Base-by-base conservation (phyloP, 2,329 filamentous ascomycete species). In the Colletotrichum paranaense region DNA sequence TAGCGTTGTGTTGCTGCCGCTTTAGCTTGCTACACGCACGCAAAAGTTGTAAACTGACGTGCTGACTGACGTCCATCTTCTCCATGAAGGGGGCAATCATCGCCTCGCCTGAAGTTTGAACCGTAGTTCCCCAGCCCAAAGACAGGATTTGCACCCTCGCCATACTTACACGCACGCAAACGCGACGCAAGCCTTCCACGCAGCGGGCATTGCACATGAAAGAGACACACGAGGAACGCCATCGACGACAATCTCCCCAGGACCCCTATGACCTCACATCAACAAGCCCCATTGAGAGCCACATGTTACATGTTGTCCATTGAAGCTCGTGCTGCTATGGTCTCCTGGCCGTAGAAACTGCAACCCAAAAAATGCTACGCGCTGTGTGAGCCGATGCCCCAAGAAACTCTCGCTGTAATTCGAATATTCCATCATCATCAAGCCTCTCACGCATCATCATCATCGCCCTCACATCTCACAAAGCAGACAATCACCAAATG, bases 261-360 rank as follows among this genome's bases (percentile, higher is more conserved):
- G 67, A 73, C 67, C 70, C 70, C 60, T 73, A 73, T 73, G 67
- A 70, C 67, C 70, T 73, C 70, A 73, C 67, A 60, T 49, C 55
- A 56, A 49, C 5, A 28, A 38, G 35, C 26, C 38, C 30, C 38
- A 52, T 52, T 26, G 42, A 26, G 49, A 49, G 59, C 26, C 38
- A 28, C 30, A 30, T 38, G 11, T 42, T 42, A 42, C 38, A 42
- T 49, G 24, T 58, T n/a, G 9, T 42, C 59, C 42, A 24, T 46
- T 8, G n/a, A 11, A 60, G 46, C 53, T 52, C 60, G 3, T 24
- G n/a, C 12, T 19, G n/a, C 42, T 3, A 49, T 49, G 6, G 7
- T 42, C 59, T 3, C 58, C 26, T 16, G 3, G 56, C 16, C 14
- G 9, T 38, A 42, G 11, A 62, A 35, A 67, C 4, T 22, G 49